Conservation (phyloP, 2,329 filamentous ascomycete species). For the Macrophomina tecta region DNA sequence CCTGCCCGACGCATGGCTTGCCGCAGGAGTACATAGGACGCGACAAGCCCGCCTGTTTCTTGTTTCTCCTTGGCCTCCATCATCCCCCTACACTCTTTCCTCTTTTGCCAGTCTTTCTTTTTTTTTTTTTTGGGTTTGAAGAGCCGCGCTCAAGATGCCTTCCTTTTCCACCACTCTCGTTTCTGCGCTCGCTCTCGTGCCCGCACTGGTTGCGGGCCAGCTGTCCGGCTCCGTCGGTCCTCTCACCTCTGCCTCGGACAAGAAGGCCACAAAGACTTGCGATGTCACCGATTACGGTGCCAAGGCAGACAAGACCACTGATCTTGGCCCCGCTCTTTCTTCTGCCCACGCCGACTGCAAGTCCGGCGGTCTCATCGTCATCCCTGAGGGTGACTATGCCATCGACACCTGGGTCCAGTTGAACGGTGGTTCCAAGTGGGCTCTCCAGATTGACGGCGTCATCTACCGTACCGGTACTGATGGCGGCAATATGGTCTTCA, state of each 20-base stretch:
- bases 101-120: constrained; percentile 22
- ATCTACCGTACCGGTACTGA: constrained; percentile 59
- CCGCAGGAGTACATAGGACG: constrained; percentile 7
- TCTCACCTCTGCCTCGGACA: constrained; percentile 42
- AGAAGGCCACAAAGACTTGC: constrained; percentile 57
- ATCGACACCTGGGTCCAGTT: constrained; percentile 58
- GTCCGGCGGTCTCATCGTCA: constrained; percentile 56
- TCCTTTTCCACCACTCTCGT: constrained; percentile 34
- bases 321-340: constrained; percentile 56
- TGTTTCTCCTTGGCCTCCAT: constrained; percentile 16
- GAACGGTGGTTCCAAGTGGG: constrained; percentile 55
- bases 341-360: constrained; percentile 58
- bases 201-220: constrained; percentile 36
- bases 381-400: constrained; percentile 58
- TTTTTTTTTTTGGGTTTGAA: not conserved
- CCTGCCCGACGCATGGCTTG: not conserved
- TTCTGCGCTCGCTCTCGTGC: constrained; percentile 34
- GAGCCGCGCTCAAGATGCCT: constrained; percentile 35
- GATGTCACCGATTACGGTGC: constrained; percentile 61
- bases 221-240: constrained; percentile 44
- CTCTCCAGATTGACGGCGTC: constrained; percentile 60
- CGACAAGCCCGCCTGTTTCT: constrained; percentile 16
- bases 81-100: not conserved
- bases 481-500: constrained; percentile 61
- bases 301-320: constrained; percentile 57